Evolutionary conservation across 495 filamentous ascomycete genomes (phyloP).

Genomic region (Aspergillus funiculosus): DNA sequence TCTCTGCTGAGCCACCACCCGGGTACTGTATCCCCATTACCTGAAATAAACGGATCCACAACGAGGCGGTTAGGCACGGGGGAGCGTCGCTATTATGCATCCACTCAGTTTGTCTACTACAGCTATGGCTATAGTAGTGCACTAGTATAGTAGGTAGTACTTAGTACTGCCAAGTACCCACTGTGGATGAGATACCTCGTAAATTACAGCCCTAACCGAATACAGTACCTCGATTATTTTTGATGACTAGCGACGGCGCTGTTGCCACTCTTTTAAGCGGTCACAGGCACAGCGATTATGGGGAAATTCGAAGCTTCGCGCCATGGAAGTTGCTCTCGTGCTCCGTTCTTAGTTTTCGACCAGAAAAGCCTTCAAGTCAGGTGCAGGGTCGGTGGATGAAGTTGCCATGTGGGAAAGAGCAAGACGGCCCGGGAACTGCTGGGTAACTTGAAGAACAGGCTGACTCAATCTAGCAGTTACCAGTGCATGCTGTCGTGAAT

Average conservation of each 20-base stretch:
- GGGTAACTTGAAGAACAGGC: too few species aligned
- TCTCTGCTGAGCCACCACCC: too few species aligned
- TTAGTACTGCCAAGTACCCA: too few species aligned
- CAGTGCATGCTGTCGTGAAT: too few species aligned
- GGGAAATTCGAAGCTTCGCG: not conserved
- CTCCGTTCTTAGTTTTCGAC: too few species aligned
- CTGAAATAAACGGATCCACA: constrained; percentile 12
- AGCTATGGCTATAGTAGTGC: constrained; percentile 4
- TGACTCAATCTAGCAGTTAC: too few species aligned
- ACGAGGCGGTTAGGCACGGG: constrained; percentile 10
- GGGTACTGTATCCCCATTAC: too few species aligned
- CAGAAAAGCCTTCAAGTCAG: constrained; percentile 2
- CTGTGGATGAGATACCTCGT: too few species aligned
- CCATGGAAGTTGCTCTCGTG: constrained; percentile 1
- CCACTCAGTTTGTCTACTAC: constrained; percentile 1
- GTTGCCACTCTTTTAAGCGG: not conserved
- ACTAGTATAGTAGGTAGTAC: too few species aligned
- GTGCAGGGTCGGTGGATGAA: not conserved
- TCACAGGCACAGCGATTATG: not conserved
- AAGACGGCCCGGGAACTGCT: too few species aligned
- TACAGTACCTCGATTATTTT: not conserved
- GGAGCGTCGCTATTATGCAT: constrained; percentile 1
- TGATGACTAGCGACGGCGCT: not conserved
- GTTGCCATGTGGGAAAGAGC: not conserved
- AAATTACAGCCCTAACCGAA: not conserved